Conservation (phyloP, 179 eudicot species). For the Beta corolliflora region DNA sequence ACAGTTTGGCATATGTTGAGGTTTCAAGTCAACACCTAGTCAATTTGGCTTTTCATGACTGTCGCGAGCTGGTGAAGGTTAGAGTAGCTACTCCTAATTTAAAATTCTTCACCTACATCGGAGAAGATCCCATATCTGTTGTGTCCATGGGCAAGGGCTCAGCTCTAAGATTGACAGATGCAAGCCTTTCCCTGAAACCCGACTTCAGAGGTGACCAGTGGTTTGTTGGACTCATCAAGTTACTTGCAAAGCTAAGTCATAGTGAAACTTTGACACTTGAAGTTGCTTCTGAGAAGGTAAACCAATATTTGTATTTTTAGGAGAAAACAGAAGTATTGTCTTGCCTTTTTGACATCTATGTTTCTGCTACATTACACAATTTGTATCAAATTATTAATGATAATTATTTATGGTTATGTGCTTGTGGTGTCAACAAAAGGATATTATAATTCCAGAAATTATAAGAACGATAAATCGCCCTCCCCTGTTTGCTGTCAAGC, state of each 20-base stretch:
- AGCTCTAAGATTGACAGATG: slow-evolving; percentile 13
- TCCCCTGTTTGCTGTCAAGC: slow-evolving; percentile 18
- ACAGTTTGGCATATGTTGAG: not conserved
- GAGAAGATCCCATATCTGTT: slow-evolving; percentile 12
- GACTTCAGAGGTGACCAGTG: not conserved
- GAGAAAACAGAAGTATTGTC: not conserved
- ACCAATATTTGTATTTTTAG: too few species aligned
- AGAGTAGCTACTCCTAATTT: slow-evolving; percentile 16
- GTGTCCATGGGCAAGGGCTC: not conserved
- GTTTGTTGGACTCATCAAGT: slow-evolving; percentile 6
- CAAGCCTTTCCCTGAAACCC: not conserved
- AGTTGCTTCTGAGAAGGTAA: slow-evolving; percentile 19
- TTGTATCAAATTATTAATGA: not conserved
- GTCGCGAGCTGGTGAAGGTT: not conserved
- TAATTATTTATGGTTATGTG: not conserved
- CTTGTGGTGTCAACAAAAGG: slow-evolving; percentile 12
- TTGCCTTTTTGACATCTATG: not conserved
- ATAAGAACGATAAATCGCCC: slow-evolving; percentile 9
- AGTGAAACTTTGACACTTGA: not conserved
- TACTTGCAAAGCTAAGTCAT: slow-evolving; percentile 24
- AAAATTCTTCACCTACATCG: slow-evolving; percentile 4
- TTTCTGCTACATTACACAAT: not conserved
- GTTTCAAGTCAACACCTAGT: not conserved
- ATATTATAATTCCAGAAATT: slow-evolving; percentile 1
- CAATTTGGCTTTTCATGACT: not conserved